phyloP scores from a whole-genome alignment of 441 rosid genomes.

The Adansonia grandidieri region DNA sequence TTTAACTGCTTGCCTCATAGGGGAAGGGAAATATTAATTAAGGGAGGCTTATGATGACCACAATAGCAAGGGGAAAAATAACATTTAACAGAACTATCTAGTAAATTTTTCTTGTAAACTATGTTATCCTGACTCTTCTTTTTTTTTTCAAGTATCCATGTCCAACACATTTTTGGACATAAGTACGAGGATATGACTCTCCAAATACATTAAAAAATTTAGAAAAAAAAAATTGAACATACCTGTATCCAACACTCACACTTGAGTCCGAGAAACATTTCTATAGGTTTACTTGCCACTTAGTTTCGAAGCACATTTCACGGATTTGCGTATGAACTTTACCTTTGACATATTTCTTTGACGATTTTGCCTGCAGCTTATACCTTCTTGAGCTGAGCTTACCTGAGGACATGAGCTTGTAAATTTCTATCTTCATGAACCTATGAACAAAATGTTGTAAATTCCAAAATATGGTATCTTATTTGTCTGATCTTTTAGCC shows the following conservation, averaged over 20 bases:
- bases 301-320: neutral
- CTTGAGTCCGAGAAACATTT: too few relatives aligned
- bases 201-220: too few relatives aligned
- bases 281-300: neutral
- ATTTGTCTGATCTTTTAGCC: neutral
- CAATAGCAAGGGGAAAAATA: neutral
- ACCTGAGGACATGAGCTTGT: slow-evolving; percentile 76
- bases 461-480: neutral
- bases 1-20: neutral
- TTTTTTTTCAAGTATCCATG: too few relatives aligned
- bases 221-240: too few relatives aligned
- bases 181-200: too few relatives aligned
- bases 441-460: slow-evolving; percentile 28
- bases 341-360: neutral
- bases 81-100: neutral
- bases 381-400: slow-evolving; percentile 88
- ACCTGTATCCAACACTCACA: too few relatives aligned
- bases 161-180: too few relatives aligned
- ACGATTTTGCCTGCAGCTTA: slow-evolving; percentile 73
- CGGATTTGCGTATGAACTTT: neutral
- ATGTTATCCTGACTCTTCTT: too few relatives aligned
- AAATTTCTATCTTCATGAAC: slow-evolving; percentile 23
- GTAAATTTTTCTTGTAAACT: neutral
- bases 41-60: neutral
- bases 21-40: neutral